Evolutionary conservation across 2,329 filamentous ascomycete genomes (phyloP).

Genomic region (Beauveria medogensis): DNA sequence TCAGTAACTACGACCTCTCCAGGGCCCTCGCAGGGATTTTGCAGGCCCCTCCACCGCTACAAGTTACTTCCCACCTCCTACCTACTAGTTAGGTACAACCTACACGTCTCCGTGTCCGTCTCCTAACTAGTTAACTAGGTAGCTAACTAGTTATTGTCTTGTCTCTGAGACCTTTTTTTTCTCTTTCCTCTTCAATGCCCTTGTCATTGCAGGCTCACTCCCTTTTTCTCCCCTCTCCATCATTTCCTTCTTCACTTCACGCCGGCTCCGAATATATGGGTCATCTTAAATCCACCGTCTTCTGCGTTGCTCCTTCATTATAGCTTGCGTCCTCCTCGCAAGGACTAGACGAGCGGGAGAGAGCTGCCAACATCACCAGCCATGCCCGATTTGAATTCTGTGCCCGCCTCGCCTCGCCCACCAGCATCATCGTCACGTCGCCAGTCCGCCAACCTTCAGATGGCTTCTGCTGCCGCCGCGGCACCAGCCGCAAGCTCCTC

Average conservation of each 20-base stretch:
- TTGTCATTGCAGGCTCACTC: background rate
- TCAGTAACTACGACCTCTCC: too few species aligned
- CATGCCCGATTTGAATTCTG: constrained; percentile 51
- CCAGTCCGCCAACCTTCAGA: constrained; percentile 33
- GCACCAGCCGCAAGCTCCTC: constrained; percentile 4
- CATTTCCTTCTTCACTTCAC: background rate
- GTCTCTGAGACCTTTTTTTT: background rate
- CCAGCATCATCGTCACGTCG: constrained; percentile 33
- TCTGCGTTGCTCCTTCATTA: background rate
- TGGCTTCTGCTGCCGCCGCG: constrained; percentile 29
- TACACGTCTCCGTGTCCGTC: too few species aligned
- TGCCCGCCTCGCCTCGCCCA: constrained; percentile 41
- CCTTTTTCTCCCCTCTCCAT: constrained; percentile 1
- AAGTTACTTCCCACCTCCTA: too few species aligned
- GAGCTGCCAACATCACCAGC: constrained; percentile 4
- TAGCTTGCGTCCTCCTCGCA: background rate
- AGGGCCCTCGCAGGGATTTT: too few species aligned
- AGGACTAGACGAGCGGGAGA: background rate
- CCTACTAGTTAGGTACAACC: too few species aligned
- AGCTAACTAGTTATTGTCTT: background rate
- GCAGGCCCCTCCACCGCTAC: too few species aligned
- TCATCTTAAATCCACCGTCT: background rate
- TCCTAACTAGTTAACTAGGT: too few species aligned
- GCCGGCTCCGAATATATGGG: background rate
- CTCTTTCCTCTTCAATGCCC: background rate